These are phyloP conservation scores for Populus deltoides DNA, from an alignment of 345 rosid species.

Conservation along the genomic window DNA sequence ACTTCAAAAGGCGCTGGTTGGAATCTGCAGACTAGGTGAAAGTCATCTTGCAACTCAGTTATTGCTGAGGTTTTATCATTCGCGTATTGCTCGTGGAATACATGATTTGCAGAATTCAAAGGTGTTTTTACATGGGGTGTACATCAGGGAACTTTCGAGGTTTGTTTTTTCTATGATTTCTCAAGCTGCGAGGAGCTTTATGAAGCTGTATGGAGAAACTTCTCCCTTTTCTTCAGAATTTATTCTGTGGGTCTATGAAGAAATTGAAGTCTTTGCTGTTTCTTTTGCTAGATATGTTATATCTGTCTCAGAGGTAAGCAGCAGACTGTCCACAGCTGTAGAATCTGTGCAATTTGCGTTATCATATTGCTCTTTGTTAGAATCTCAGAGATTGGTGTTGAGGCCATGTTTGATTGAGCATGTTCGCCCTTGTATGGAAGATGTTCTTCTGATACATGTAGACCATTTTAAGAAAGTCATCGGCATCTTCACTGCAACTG, in stretches of 20 bases:
- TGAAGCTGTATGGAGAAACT: conserved; percentile 45
- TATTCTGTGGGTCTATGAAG: conserved; percentile 47
- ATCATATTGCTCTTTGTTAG: conserved; percentile 49
- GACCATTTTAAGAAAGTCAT: conserved; percentile 57
- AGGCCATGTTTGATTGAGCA: conserved; percentile 39
- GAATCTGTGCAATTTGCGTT: conserved; percentile 47
- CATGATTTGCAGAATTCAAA: conserved; percentile 33
- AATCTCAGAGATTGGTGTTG: conserved; percentile 39
- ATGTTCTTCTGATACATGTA: conserved; percentile 41
- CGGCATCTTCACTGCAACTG: conserved; percentile 43
- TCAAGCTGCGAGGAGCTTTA: conserved; percentile 56
- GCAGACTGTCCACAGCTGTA: conserved; percentile 42
- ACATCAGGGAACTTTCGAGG: conserved; percentile 45
- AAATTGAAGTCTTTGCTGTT: conserved; percentile 38
- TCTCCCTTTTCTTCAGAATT: conserved; percentile 42
- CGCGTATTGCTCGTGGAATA: conserved; percentile 41
- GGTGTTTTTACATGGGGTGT: conserved; percentile 26
- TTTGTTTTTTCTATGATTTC: conserved; percentile 55
- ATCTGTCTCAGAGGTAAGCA: conserved; percentile 38
- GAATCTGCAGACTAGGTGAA: conserved; percentile 47
- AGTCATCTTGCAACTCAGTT: conserved; percentile 44
- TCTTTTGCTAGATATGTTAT: conserved; percentile 38
- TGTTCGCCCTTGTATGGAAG: conserved; percentile 46
- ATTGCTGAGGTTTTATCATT: conserved; percentile 50
- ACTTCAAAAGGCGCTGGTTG: conserved; percentile 49